Base-by-base conservation (phyloP, 306 rosid genomes). In the Mimosa pudica region DNA sequence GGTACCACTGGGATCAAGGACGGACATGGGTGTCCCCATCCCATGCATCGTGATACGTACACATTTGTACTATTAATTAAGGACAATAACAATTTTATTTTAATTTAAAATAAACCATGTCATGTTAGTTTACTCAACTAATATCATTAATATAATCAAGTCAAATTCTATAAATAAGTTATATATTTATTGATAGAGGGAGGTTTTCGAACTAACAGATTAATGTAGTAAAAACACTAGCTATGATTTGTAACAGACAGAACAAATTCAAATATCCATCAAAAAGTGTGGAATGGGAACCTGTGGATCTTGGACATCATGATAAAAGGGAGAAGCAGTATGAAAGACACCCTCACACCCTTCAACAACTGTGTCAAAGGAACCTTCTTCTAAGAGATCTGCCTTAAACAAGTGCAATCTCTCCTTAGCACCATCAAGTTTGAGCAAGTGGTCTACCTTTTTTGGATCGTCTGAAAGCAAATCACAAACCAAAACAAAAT, bases 341-440 rank as follows among this genome's bases (percentile, higher is more conserved):
- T 70, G 74, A 70, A 70, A 70, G 52, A 46, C 74, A 45, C 74
- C 74, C 41, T 46, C 57, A 70, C 74, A 70, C 10, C 74, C 74
- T 10, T 46, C 74, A 70, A 70, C 11, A 45, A 24, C 74, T 45
- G 55, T 7, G 74, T 70, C 57, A 70, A 70, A 70, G 41, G 74
- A 70, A 70, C 74, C 74, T 18, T 70, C 74, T 0, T 46, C 74
- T n/a, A 46, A n/a, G 57, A 70, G 57, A 46, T 70, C 24, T 70
- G 41, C 74, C 24, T 70, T 70, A 45, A 2, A 10, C 0, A 24
- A 38, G 16, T 70, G 57, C 74, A 46, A 46, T 70, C 74, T 70
- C 74, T 70, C 74, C 41, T 70, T 46, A 6, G 74, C 74, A 45
- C 74, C 74, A 70, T 45, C 74, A 70, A 70, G 74, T 45, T 70